Evolutionary conservation across 2,329 filamentous ascomycete species (phyloP), one percentile per base, ranked within the genome.

Genomic region (Apiospora kogelbergensis): DNA sequence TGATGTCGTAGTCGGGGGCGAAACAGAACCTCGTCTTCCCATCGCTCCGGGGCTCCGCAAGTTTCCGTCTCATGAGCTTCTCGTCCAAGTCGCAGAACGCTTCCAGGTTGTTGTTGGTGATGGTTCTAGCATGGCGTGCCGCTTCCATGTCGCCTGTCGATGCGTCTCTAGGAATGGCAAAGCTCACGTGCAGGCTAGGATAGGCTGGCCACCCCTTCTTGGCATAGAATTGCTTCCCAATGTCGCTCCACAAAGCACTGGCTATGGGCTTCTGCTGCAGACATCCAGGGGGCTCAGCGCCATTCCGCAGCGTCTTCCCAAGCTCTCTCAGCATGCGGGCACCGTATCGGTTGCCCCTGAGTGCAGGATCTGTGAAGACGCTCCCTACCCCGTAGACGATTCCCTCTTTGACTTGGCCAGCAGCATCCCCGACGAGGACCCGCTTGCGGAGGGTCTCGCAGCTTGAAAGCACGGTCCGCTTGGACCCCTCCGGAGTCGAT

Each of bases 241-340:
- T 94, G 75, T 97, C 93, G 10, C 94, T 97, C 80, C 90, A 97
- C 10, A 98, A 84, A 9, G 97, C 87, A 0, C 93, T 95, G 79
- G 95, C 96, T 17, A 88, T 76, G 45, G 72, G 75, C 66, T 71
- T 73, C 53, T 80, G 73, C 53, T 80, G 73, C 6, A 71, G 71
- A 1, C 67, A 67, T 17, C 72, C 72, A 66, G 71, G 68, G 64
- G 67, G 40, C n/a, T 45, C 64, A 17, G 26, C 68, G 3, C 68
- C 68, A 11, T 69, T 15, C 11, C 46, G 45, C 26, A 45, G 41
- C 60, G 1, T 26, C 24, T 66, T 45, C 17, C 86, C 89, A 44
- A 96, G 77, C 73, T 95, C 89, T 53, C 80, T 79, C 78, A 95
- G 87, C 90, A 96, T 95, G 68, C 91, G 85, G 68, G 86, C 87